phyloP scores from a whole-genome alignment of 768 basidiomycete genomes.

The Kwoniella sp. region DNA sequence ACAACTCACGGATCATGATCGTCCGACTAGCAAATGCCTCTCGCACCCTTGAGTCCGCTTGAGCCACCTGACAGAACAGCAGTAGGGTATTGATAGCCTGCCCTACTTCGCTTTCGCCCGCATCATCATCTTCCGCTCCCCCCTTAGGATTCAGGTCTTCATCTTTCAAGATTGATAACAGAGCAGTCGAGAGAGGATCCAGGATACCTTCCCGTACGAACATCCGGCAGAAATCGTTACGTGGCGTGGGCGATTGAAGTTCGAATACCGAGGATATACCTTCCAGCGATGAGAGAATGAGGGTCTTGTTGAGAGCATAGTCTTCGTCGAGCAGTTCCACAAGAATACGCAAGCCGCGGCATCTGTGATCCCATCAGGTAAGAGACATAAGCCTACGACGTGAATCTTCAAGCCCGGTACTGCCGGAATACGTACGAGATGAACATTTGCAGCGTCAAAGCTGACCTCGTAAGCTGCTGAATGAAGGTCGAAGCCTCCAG shows the following conservation, averaged over 20 bases:
- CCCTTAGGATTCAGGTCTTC: constrained; percentile 65
- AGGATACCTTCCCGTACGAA: constrained; percentile 93
- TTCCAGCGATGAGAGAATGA: constrained; percentile 89
- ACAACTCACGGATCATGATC: constrained; percentile 77
- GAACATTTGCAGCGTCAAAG: constrained; percentile 96
- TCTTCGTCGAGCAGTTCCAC: constrained; percentile 97
- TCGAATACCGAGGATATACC: constrained; percentile 96
- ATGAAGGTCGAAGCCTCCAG: constrained; percentile 96
- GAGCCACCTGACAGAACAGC: constrained; percentile 95
- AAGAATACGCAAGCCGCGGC: constrained; percentile 89
- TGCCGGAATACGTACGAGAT: constrained; percentile 71
- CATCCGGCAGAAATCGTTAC: constrained; percentile 98
- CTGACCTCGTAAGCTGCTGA: constrained; percentile 80
- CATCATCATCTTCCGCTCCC: constrained; percentile 73
- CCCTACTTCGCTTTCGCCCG: constrained; percentile 85
- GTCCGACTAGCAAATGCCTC: constrained; percentile 88
- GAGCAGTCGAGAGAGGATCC: constrained; percentile 85
- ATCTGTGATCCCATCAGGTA: constrained; percentile 60
- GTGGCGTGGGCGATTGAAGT: constrained; percentile 83
- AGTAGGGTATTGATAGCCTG: constrained; percentile 68
- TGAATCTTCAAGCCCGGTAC: no score
- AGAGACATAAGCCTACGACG: background rate
- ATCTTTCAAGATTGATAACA: constrained; percentile 77
- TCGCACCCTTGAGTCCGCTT: constrained; percentile 88
- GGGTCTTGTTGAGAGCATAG: constrained; percentile 84